Evolutionary conservation across 495 filamentous ascomycete species (phyloP), one percentile per base, ranked within the genome.

Genomic region (Hypoxylon fuscum): DNA sequence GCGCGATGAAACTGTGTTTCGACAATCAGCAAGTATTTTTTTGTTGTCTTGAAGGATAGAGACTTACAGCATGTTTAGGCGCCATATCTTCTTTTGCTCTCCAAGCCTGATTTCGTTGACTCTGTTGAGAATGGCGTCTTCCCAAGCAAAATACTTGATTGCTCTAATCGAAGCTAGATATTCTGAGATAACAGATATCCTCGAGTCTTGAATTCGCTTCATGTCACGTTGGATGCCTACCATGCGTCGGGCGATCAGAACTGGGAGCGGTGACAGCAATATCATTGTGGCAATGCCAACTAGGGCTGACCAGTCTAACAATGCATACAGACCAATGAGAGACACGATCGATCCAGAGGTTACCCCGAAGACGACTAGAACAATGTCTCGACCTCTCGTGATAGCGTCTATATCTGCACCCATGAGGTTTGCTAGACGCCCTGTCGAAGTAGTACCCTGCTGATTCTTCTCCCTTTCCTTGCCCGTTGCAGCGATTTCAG

Each of bases 121-220:
- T 25, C 70, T 69, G 15, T 77, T 62, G 9, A 74, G 66, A 47
- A 80, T 76, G 12, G 76, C 74, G 8, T 77, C 74, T 43, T 83
- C 79, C 80, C 79, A 83, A 6, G 78, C 74, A 61, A 83, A 83
- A 52, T 81, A 83, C 51, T 83, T 83, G 64, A 83, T 74, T 5
- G 77, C 76, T 17, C 76, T 74, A 35, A 83, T 82, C 2, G 79
- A 79, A 25, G 71, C 69, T 14, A 83, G 63, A 54, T 81, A 82
- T 47, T 83, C 80, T 7, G 77, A 74, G 23, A 82, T 75, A 12
- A 78, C 77, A 7, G 79, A 79, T 25, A 83, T 78, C 8, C 80
- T 78, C n/a, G 72, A 73, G 62, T 83, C 80, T 18, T 80, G 80
- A 34, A 79, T 77, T 48, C 68, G 60, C 65, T 79, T 81, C 44